Evolutionary conservation across 1,139 yeast genomes (phyloP), one percentile per base, ranked within the genome.

Genomic region (Saccharomyces hybrid): DNA sequence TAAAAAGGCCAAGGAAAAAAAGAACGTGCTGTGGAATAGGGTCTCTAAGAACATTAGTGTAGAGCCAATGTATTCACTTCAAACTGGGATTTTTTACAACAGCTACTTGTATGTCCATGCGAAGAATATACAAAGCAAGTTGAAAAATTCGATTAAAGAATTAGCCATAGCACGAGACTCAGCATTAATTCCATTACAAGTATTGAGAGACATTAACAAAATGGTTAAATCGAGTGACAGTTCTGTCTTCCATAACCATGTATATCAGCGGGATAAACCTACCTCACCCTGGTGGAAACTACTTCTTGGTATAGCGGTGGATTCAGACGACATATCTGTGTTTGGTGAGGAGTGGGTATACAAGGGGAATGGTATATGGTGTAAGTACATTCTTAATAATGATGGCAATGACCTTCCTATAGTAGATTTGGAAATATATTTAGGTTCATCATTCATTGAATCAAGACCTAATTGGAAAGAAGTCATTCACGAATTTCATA

Each of bases 291-390:
- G 44, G 44, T 38, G 44, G 44, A 38, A 38, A 11, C 44, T 38
- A 16, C 44, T 38, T 16, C 19, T 38, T 16, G 44, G 44, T 21
- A 38, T 38, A 38, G 16, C 44, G 6, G 44, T 8, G 2, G 51
- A 49, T 19, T 32, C 44, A 29, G 57, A 49, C 46, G 52, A 52
- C 6, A 42, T 54, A 9, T 51, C 50, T 5, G 49, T 55, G 29
- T 42, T 52, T 21, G 59, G 59, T 6, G 64, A 60, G 48, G 59
- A 56, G 47, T 61, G 64, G 64, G 51, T 54, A 34, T 60, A 60
- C 49, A 58, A 54, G 27, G 61, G 63, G 9, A 51, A 53, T 21
- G 63, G 64, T 8, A 54, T 61, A 19, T 58, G 62, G 62, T 56
- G 60, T 42, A 58, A 58, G 44, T 57, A 55, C 42, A 53, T 49